Percentiles rank a stretch among this genome's conserved stretches.
Evolutionary conservation across 345 rosid genomes (phyloP).

Genomic region (Barbarea vulgaris): DNA sequence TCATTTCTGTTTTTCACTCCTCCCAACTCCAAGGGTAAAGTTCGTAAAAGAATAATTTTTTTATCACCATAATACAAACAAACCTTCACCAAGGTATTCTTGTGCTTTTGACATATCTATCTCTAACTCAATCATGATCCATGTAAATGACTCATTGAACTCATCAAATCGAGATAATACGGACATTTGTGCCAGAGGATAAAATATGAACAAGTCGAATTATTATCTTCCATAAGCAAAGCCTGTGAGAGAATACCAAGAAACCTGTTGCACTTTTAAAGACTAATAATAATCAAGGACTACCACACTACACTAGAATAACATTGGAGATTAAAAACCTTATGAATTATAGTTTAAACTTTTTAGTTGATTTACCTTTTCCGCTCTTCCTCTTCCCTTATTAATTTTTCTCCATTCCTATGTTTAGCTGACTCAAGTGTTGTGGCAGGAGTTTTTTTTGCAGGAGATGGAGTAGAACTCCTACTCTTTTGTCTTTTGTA

Average conservation of each 20-base stretch:
- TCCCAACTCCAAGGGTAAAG: conserved; percentile 23
- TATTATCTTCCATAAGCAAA: conserved; percentile 84
- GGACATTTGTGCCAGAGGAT: conserved; percentile 68
- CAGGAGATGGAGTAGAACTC: conserved; percentile 75
- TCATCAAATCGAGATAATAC: conserved; percentile 67
- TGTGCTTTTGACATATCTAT: conserved; percentile 70
- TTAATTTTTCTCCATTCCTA: conserved; percentile 65
- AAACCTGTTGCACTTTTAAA: conserved; percentile 67
- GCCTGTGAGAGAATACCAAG: conserved; percentile 79
- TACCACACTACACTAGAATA: conserved; percentile 44
- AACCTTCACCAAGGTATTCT: conserved; percentile 57
- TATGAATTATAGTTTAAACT: not conserved
- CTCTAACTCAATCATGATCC: conserved; percentile 87
- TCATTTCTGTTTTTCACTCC: not conserved
- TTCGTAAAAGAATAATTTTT: conserved; percentile 19
- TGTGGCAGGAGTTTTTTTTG: conserved; percentile 58
- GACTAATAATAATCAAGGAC: conserved; percentile 53
- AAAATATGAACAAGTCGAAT: conserved; percentile 66
- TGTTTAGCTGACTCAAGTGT: conserved; percentile 66
- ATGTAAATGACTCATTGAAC: conserved; percentile 74
- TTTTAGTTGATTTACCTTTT: conserved; percentile 68
- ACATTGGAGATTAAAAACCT: conserved; percentile 36
- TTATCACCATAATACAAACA: conserved; percentile 54
- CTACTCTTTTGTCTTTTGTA: conserved; percentile 77
- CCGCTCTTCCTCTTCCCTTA: conserved; percentile 85